A percentile compares a stretch with the other conserved stretches of the same genome.
Conservation (phyloP, 176 grass and related monocot species). For the Paspalum notatum region DNA sequence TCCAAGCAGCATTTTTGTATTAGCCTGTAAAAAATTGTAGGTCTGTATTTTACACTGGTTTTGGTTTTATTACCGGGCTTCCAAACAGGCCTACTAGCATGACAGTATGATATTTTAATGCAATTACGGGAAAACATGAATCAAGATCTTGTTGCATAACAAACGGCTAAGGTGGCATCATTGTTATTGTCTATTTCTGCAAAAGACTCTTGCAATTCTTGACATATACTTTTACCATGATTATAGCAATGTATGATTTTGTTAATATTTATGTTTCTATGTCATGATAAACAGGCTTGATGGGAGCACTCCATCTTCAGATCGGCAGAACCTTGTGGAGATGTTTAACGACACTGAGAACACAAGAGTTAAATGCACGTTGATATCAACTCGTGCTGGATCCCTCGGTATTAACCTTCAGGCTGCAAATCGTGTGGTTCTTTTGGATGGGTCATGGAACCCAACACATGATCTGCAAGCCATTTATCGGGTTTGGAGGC, state of each 20-base stretch:
- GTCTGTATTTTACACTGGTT: no score
- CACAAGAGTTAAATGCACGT: constrained; percentile 81
- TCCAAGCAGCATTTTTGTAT: no score
- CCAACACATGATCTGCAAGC: constrained; percentile 98
- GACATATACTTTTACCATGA: constrained; percentile 31
- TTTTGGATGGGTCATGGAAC: constrained; percentile 99
- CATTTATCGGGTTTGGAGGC: constrained; percentile 99
- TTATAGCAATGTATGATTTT: constrained; percentile 18
- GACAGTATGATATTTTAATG: neutral
- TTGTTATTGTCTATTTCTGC: constrained; percentile 9
- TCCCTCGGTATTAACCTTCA: constrained; percentile 97
- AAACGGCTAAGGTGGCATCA: neutral
- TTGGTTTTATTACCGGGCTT: no score
- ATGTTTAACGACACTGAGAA: constrained; percentile 86
- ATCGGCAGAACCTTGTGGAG: constrained; percentile 93
- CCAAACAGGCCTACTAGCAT: neutral
- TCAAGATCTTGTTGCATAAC: neutral
- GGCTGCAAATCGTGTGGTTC: constrained; percentile 91
- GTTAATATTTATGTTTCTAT: constrained; percentile 31
- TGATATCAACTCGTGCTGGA: constrained; percentile 99
- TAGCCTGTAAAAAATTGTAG: no score
- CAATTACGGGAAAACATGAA: neutral
- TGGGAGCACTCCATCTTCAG: constrained; percentile 85
- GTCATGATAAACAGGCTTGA: constrained; percentile 70
- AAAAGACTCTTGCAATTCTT: neutral